Conservation (phyloP, 176 grass and related monocot species). For the Avena atlantica region DNA sequence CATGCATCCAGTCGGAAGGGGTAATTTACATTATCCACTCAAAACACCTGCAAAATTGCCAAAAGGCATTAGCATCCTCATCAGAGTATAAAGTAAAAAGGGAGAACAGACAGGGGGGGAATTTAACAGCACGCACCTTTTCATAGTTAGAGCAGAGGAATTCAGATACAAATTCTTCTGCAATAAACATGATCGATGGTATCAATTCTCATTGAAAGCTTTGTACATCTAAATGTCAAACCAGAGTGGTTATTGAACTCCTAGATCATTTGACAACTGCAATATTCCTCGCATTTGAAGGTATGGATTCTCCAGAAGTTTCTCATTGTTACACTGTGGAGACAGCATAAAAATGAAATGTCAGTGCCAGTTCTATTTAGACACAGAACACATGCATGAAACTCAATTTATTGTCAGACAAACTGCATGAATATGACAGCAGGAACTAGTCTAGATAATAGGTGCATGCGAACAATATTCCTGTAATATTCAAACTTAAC, state of each 20-base stretch:
- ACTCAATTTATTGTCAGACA: neutral
- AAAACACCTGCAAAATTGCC: conserved; percentile 54
- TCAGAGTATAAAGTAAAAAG: neutral
- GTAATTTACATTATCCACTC: conserved; percentile 68
- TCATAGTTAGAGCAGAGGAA: conserved; percentile 42
- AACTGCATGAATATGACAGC: conserved; percentile 30
- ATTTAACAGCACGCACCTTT: conserved; percentile 32
- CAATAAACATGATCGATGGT: conserved; percentile 45
- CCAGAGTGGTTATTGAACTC: conserved; percentile 57
- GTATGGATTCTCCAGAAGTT: conserved; percentile 99
- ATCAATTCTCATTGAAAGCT: conserved; percentile 33
- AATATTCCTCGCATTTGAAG: conserved; percentile 98
- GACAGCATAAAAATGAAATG: conserved; percentile 13
- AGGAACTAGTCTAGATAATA: conserved; percentile 30
- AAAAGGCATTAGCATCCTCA: conserved; percentile 1
- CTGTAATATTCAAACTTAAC: neutral
- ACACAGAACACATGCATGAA: conserved; percentile 18
- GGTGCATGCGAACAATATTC: conserved; percentile 23
- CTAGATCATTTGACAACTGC: conserved; percentile 87
- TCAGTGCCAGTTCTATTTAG: conserved; percentile 36
- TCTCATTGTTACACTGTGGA: conserved; percentile 98
- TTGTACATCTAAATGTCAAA: conserved; percentile 43
- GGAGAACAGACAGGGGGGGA: neutral
- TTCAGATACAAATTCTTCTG: conserved; percentile 41
- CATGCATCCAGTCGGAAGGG: conserved; percentile 47